Evolutionary conservation across 2,329 filamentous ascomycete genomes (phyloP).

Genomic region (Podosphaera fusca): DNA sequence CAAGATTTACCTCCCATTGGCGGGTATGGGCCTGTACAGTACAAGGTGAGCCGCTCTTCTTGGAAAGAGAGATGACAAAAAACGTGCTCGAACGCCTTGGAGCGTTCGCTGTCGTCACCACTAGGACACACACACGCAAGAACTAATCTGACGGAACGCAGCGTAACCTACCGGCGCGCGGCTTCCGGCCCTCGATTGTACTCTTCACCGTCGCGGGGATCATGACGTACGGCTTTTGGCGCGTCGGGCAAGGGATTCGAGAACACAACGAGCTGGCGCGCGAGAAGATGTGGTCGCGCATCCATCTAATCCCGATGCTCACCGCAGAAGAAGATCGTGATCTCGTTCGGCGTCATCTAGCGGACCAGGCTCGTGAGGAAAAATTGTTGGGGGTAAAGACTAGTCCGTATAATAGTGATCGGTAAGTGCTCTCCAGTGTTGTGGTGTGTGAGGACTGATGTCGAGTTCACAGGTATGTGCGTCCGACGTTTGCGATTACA

Average conservation of each 20-base stretch:
- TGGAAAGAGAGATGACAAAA: background rate
- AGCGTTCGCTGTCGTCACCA: too few species aligned
- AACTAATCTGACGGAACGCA: constrained; percentile 16
- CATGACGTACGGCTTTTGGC: constrained; percentile 83
- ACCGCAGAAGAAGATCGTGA: constrained; percentile 96
- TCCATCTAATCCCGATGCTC: constrained; percentile 78
- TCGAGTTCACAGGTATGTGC: constrained; percentile 38
- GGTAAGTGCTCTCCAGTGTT: constrained; percentile 29
- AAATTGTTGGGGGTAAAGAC: constrained; percentile 65
- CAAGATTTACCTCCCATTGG: constrained; percentile 92
- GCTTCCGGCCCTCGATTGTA: constrained; percentile 65
- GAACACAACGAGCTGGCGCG: constrained; percentile 87
- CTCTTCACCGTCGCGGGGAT: constrained; percentile 53
- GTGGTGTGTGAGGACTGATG: constrained; percentile 2
- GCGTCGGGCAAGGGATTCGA: constrained; percentile 56
- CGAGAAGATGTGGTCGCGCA: constrained; percentile 96
- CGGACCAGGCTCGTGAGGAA: constrained; percentile 77
- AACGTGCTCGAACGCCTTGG: too few species aligned
- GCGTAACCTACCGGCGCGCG: constrained; percentile 80
- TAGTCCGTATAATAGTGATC: constrained; percentile 70
- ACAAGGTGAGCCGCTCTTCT: constrained; percentile 45
- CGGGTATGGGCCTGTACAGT: constrained; percentile 92
- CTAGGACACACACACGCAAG: too few species aligned
- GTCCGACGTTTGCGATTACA: constrained; percentile 55
- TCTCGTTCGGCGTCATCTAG: constrained; percentile 65